Conservation (phyloP, 2,329 filamentous ascomycete species). For the Ceratocystis colombiana region DNA sequence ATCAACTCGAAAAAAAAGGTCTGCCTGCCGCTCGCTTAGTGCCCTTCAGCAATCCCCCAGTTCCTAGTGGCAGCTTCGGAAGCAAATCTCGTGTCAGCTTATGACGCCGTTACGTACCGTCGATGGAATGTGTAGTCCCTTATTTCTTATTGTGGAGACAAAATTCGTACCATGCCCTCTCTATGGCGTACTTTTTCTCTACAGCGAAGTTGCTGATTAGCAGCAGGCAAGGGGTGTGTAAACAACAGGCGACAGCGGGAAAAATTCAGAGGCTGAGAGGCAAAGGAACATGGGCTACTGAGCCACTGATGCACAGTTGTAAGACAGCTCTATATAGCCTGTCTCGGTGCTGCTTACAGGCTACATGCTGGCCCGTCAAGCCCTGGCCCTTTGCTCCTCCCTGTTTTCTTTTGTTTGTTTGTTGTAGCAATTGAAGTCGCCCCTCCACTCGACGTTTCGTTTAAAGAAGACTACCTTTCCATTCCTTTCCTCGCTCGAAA, state of each 20-base stretch:
- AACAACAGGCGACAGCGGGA: background rate
- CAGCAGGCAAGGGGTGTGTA: background rate
- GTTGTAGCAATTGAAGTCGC: background rate
- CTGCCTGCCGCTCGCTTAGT: background rate
- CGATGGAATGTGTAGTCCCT: background rate
- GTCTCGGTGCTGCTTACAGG: conserved; percentile 2
- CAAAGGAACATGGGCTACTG: background rate
- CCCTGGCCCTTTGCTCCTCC: background rate
- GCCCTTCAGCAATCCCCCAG: conserved; percentile 9
- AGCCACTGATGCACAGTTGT: background rate
- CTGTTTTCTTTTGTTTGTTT: background rate
- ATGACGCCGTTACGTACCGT: conserved; percentile 13
- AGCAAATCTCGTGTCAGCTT: conserved; percentile 15
- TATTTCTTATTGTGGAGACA: conserved; percentile 9
- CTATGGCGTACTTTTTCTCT: background rate
- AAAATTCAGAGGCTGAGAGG: background rate
- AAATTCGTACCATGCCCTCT: background rate
- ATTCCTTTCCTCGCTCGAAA: background rate
- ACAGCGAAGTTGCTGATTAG: no score
- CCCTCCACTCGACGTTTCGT: conserved; percentile 9
- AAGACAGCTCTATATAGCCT: background rate
- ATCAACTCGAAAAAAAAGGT: background rate
- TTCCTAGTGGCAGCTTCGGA: conserved; percentile 7
- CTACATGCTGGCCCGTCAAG: no score
- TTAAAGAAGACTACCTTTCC: conserved; percentile 6